Evolutionary conservation across 345 rosid species (phyloP).

Genomic region (Erucastrum elatum): DNA sequence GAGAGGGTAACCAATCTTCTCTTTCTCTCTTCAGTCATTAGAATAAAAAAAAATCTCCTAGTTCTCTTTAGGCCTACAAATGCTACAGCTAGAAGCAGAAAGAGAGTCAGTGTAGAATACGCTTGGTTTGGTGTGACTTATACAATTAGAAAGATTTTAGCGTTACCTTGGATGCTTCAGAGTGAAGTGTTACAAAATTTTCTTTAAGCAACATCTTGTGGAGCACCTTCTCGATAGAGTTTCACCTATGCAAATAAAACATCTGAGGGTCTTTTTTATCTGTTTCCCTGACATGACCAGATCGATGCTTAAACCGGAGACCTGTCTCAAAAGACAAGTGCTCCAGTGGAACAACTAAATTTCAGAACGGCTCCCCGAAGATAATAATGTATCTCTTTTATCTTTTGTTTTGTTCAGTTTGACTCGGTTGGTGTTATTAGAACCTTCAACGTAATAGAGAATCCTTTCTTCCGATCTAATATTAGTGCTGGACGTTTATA

Average conservation of each 20-base stretch:
- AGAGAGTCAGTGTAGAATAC: background rate
- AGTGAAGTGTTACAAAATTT: background rate
- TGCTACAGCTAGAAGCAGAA: background rate
- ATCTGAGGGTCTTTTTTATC: background rate
- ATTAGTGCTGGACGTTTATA: background rate
- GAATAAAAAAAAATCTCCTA: background rate
- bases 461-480: background rate
- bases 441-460: background rate
- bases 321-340: background rate
- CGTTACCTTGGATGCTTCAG: background rate
- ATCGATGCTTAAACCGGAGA: background rate
- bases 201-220: background rate
- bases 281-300: conserved; percentile 17
- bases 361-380: conserved; percentile 1
- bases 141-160: background rate
- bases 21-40: background rate
- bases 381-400: background rate
- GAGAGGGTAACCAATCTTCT: conserved; percentile 36
- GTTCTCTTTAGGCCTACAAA: background rate
- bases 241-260: background rate
- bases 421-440: background rate
- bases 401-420: background rate
- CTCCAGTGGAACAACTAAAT: background rate
- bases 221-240: conserved; percentile 8
- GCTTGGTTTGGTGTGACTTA: background rate